Percentiles rank a stretch among this genome's conserved stretches.
Evolutionary conservation across 352 stramenopile species (phyloP).

Genomic region (Thalassiosira hispida): DNA sequence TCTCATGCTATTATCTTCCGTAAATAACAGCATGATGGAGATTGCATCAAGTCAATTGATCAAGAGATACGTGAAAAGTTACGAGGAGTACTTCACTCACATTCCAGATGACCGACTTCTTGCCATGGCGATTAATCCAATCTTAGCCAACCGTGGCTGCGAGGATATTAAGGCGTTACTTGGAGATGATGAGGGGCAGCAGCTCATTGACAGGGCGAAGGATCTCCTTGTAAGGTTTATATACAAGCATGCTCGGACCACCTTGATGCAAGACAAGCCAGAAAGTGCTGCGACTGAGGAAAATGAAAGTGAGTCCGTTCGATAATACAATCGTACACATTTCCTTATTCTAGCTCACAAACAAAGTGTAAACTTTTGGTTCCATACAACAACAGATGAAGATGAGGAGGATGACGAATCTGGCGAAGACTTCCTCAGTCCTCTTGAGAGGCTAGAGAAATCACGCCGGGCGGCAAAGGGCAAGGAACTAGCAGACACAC

Average conservation of each 20-base stretch:
- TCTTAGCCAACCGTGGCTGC: neutral
- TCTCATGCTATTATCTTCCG: too few species aligned
- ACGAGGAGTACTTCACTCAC: conserved; percentile 4
- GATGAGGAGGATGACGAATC: too few species aligned
- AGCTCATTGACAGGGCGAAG: conserved; percentile 6
- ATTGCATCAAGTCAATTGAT: neutral
- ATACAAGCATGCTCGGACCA: neutral
- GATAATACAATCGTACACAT: too few species aligned
- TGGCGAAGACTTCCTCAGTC: too few species aligned
- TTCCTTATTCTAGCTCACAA: too few species aligned
- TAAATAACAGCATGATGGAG: neutral
- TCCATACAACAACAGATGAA: too few species aligned
- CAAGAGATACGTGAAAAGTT: neutral
- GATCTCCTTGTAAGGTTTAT: neutral
- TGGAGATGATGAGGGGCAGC: neutral
- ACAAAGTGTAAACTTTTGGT: too few species aligned
- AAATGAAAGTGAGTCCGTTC: neutral
- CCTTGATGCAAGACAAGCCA: too few species aligned
- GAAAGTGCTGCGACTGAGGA: neutral
- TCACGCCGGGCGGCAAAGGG: too few species aligned
- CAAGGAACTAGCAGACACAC: too few species aligned
- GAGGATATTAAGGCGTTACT: neutral
- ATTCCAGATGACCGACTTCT: conserved; percentile 8
- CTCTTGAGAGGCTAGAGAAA: too few species aligned
- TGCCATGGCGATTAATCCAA: conserved; percentile 1